Evolutionary conservation across 495 filamentous ascomycete genomes (phyloP).

Genomic region (Thozetella sp.): DNA sequence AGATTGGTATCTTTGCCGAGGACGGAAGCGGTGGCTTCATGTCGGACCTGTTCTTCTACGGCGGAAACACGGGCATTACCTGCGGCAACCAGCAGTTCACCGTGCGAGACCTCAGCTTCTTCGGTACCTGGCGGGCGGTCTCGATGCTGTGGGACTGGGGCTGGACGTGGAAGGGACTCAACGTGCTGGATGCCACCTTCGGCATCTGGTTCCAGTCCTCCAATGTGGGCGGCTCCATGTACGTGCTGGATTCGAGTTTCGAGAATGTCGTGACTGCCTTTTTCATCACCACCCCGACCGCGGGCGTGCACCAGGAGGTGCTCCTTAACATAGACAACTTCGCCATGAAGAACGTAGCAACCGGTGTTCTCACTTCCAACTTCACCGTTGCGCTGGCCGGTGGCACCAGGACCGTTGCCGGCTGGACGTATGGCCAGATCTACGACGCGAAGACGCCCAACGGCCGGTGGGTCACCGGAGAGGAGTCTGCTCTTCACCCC

Average conservation of each 20-base stretch:
- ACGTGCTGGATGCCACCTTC: slow-evolving; percentile 72
- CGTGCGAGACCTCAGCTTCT: slow-evolving; percentile 80
- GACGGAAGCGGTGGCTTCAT: slow-evolving; percentile 86
- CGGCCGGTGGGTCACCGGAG: slow-evolving; percentile 43
- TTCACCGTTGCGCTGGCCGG: slow-evolving; percentile 61
- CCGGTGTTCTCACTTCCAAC: slow-evolving; percentile 49
- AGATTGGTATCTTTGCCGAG: slow-evolving; percentile 90
- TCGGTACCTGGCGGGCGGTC: slow-evolving; percentile 76
- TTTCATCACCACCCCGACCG: slow-evolving; percentile 63
- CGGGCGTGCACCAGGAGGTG: slow-evolving; percentile 60
- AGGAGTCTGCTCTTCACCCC: slow-evolving; percentile 35
- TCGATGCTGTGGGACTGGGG: slow-evolving; percentile 90
- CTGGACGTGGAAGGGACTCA: slow-evolving; percentile 76
- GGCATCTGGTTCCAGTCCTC: slow-evolving; percentile 51
- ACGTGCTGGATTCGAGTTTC: slow-evolving; percentile 74
- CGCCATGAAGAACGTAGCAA: slow-evolving; percentile 57
- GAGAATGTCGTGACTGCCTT: slow-evolving; percentile 68
- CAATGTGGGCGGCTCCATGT: slow-evolving; percentile 72
- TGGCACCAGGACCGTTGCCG: slow-evolving; percentile 67
- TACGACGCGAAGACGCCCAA: slow-evolving; percentile 49
- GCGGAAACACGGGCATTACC: slow-evolving; percentile 76
- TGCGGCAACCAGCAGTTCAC: slow-evolving; percentile 90
- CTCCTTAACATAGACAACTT: slow-evolving; percentile 80
- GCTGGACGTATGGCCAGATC: slow-evolving; percentile 69
- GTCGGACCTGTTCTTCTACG: slow-evolving; percentile 77